Base-by-base conservation (phyloP, 257 asterid species). In the Prunella vulgaris region DNA sequence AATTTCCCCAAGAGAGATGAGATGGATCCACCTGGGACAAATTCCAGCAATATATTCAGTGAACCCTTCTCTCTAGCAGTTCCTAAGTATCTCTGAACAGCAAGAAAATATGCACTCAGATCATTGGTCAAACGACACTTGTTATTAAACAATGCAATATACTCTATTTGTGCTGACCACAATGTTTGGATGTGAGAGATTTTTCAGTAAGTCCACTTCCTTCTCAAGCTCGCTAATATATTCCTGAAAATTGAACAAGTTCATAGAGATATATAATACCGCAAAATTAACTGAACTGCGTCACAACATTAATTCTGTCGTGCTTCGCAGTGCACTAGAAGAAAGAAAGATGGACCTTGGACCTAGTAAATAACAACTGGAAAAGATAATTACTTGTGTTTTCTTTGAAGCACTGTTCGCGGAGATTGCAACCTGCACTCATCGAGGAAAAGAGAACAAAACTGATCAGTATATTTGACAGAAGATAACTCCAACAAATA, bases 11-110 rank as follows among this genome's bases (percentile, higher is more conserved):
- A 71, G 60, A 91, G 97, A 28, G 97, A 91, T 24, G 97, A 86
- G 74, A 91, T 91, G 61, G 96, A 88, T 71, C 97, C 97, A 52
- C 97, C 97, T 4, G 97, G 92, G 28, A 91, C 97, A 83, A 91
- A 91, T 79, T 91, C 97, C 77, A 91, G 79, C 71, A 91, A 82
- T 81, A 91, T 91, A 82, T 91, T 86, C 80, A 91, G 46, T 6
- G 97, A 85, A 71, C 82, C 95, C 35, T 71, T 85, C 77, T 91
- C 97, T 74, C 96, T 82, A 64, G 88, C 95, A 74, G 96, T 91
- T 60, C 97, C 97, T 80, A 91, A 77, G 81, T 91, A 91, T 76
- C 97, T 87, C 97, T 91, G 85, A 65, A 49, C 64, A 79, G 70
- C 71, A 83, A 70, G 60, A 67, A 3, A 64, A 66, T 27, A 61